Evolutionary conservation across 441 rosid species (phyloP).

Genomic region (Raphanus hybrid): DNA sequence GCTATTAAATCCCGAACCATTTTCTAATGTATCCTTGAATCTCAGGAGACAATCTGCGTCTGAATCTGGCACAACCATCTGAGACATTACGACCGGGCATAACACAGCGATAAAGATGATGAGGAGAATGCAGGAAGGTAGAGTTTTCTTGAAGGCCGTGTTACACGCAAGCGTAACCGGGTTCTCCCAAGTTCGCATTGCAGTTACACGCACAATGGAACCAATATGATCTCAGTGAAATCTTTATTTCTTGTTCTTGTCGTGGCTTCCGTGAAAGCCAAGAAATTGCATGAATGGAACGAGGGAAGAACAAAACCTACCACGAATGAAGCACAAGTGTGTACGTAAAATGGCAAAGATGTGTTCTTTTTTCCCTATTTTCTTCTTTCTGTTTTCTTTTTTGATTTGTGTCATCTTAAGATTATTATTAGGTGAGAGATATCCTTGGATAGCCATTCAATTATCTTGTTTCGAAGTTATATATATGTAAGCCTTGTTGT

Average conservation of each 20-base stretch:
- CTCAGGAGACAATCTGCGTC: constrained; percentile 57
- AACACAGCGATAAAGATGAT: constrained; percentile 27
- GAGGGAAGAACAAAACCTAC: constrained; percentile 31
- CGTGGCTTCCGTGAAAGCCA: constrained; percentile 14
- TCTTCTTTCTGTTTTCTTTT: not conserved
- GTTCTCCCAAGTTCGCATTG: constrained; percentile 59
- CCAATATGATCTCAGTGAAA: not conserved
- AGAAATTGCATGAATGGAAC: constrained; percentile 26
- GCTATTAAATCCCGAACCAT: constrained; percentile 39
- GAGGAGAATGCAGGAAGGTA: constrained; percentile 21
- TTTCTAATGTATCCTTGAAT: constrained; percentile 55
- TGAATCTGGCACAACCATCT: constrained; percentile 18
- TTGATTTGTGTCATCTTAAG: constrained; percentile 16
- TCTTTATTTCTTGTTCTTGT: not conserved
- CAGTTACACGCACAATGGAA: constrained; percentile 26
- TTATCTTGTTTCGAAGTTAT: constrained; percentile 9
- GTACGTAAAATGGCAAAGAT: constrained; percentile 16
- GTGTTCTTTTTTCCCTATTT: not conserved
- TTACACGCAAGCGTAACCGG: constrained; percentile 60
- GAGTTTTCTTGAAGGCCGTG: constrained; percentile 26
- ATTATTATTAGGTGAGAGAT: constrained; percentile 34
- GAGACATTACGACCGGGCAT: constrained; percentile 32
- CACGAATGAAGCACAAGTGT: constrained; percentile 21
- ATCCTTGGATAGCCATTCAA: constrained; percentile 36
- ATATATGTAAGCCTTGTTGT: too few relatives aligned